A percentile compares a stretch with the other conserved stretches of the same genome.
Evolutionary conservation across 2,329 filamentous ascomycete genomes (phyloP).

Genomic region (Boeremia lycopersici): DNA sequence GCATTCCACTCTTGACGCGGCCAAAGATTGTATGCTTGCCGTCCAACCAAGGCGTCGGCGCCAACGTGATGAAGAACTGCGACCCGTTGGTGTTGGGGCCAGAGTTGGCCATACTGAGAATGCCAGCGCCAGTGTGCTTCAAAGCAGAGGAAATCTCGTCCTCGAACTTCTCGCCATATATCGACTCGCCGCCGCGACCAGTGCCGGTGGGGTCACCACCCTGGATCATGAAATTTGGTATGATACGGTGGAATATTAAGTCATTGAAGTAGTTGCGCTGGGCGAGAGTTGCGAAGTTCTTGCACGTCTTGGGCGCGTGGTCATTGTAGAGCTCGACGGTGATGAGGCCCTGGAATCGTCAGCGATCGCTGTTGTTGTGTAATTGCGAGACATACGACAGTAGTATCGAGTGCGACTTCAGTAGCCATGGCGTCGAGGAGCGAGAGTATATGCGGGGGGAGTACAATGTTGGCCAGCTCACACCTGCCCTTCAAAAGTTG

Average conservation of each 20-base stretch:
- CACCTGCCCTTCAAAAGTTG: slow-evolving; percentile 1
- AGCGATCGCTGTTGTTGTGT: not conserved
- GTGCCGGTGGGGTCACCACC: slow-evolving; percentile 93
- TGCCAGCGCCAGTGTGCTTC: slow-evolving; percentile 89
- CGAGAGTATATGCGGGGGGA: slow-evolving; percentile 6
- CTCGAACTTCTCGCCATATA: slow-evolving; percentile 92
- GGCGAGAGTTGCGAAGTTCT: slow-evolving; percentile 83
- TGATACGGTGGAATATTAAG: slow-evolving; percentile 90
- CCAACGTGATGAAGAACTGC: slow-evolving; percentile 95
- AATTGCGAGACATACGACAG: slow-evolving; percentile 66
- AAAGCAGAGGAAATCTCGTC: slow-evolving; percentile 83
- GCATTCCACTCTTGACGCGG: slow-evolving; percentile 81
- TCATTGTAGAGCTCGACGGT: slow-evolving; percentile 85
- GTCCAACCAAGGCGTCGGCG: slow-evolving; percentile 94
- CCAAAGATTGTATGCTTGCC: slow-evolving; percentile 98
- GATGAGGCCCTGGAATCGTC: slow-evolving; percentile 70
- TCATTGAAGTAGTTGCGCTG: slow-evolving; percentile 85
- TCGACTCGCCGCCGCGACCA: slow-evolving; percentile 83
- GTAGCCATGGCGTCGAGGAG: slow-evolving; percentile 53
- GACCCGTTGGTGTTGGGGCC: slow-evolving; percentile 92
- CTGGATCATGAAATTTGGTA: slow-evolving; percentile 96
- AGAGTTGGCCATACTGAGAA: slow-evolving; percentile 96
- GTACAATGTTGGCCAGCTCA: slow-evolving; percentile 27
- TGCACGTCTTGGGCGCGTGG: slow-evolving; percentile 88
- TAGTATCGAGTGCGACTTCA: slow-evolving; percentile 80